Percentiles rank a stretch among this genome's conserved stretches.
These are phyloP conservation scores for Elongisporangium anandrum DNA, from an alignment of 352 stramenopile genomes.

Conservation along the genomic window DNA sequence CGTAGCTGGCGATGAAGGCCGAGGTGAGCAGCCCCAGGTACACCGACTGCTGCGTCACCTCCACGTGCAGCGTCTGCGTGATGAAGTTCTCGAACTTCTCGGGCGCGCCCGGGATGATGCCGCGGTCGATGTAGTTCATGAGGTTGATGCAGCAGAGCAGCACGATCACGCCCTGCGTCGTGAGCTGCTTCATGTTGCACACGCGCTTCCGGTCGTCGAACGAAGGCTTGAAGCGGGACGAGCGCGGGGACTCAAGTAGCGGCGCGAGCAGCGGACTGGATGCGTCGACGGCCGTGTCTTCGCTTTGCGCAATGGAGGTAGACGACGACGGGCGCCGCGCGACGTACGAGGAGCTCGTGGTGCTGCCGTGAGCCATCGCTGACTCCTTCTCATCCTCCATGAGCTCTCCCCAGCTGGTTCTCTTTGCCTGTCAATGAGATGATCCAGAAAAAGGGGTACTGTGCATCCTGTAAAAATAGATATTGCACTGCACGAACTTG, in stretches of 20 bases:
- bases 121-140: conserved; percentile 93
- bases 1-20: conserved; percentile 94
- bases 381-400: background rate
- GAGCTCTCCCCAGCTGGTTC: background rate
- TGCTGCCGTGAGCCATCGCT: background rate
- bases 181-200: conserved; percentile 18
- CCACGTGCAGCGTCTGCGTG: conserved; percentile 58
- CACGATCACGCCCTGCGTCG: conserved; percentile 66
- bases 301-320: background rate
- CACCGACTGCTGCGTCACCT: conserved; percentile 55
- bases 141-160: conserved; percentile 90
- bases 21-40: conserved; percentile 89
- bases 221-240: background rate
- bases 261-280: background rate
- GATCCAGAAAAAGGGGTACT: background rate
- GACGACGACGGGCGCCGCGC: background rate
- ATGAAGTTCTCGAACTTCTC: conserved; percentile 93
- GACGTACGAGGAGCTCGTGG: background rate
- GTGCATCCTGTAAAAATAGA: background rate
- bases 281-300: background rate
- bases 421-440: background rate
- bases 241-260: background rate
- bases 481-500: no score
- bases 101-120: conserved; percentile 92
- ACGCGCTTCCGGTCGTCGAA: background rate